Conservation (phyloP, 2,329 filamentous ascomycete species). For the Nothophaeocryptopus gaeumannii region DNA sequence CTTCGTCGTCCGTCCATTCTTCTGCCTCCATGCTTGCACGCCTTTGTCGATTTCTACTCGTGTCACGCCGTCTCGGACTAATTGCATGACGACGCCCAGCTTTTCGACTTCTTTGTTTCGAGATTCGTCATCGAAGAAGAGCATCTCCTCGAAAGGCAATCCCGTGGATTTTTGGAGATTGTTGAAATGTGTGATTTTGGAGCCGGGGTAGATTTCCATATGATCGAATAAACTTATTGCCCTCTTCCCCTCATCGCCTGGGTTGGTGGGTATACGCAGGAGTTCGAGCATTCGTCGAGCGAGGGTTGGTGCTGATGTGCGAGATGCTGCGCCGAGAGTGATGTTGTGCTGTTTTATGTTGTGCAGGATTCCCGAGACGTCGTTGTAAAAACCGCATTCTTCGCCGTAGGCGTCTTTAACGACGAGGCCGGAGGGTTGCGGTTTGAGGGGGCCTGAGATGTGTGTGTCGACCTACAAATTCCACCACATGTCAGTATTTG, state of each 20-base stretch:
- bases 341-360: slow-evolving; percentile 56
- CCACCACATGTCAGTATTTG: too few species aligned
- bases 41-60: slow-evolving; percentile 76
- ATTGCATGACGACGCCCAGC: slow-evolving; percentile 78
- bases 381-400: slow-evolving; percentile 47
- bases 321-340: slow-evolving; percentile 70
- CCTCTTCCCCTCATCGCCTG: slow-evolving; percentile 2
- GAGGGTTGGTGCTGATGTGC: slow-evolving; percentile 75
- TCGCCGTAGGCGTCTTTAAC: slow-evolving; percentile 53
- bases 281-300: slow-evolving; percentile 77
- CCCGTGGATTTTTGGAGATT: slow-evolving; percentile 68
- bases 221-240: slow-evolving; percentile 43
- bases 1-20: slow-evolving; percentile 52
- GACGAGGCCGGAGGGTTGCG: slow-evolving; percentile 41
- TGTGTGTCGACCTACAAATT: too few species aligned
- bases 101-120: slow-evolving; percentile 79
- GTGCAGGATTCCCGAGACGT: slow-evolving; percentile 51
- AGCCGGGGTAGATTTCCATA: slow-evolving; percentile 66
- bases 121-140: slow-evolving; percentile 93
- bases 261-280: slow-evolving; percentile 63
- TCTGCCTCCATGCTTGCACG: slow-evolving; percentile 75
- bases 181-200: slow-evolving; percentile 83
- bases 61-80: slow-evolving; percentile 76
- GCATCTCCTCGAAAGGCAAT: slow-evolving; percentile 75
- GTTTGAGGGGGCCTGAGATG: slow-evolving; percentile 66